Evolutionary conservation across 345 rosid genomes (phyloP), one percentile per base, ranked within the genome.

Genomic region (Carallia pectinifolia): DNA sequence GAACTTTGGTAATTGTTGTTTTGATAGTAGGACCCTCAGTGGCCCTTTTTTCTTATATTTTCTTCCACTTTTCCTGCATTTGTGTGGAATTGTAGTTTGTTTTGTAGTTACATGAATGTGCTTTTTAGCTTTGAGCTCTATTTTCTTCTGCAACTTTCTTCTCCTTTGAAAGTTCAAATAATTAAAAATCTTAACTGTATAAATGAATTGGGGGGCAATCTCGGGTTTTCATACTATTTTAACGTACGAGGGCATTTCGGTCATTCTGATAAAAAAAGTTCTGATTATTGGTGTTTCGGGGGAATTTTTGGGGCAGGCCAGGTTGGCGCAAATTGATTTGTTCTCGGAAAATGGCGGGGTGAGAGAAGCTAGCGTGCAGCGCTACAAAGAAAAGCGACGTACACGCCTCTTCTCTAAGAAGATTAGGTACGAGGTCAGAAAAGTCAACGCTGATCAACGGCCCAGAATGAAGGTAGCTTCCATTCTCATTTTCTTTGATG

Each of bases 311-410:
- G 70, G 76, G 72, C 97, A 90, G 98, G 90, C 89, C 62, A 84
- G 90, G 72, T 70, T 90, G 81, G 92, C 89, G 1, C 93, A 90
- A 53, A 89, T 92, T 7, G 93, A 92, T 77, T 80, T 94, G 59
- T 89, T 92, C 69, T 77, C 83, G 9, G 96, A 85, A 8, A 77
- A 72, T 53, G 90, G 85, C 50, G 91, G 93, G 13, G 48, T 84
- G 77, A 81, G 99, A 71, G 97, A 92, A 65, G 97, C 97, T 37
- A 87, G 97, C 67, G 97, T 95, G 37, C 53, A 86, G 59, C 90
- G 99, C 69, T 95, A 92, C 80, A 95, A 85, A 71, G 97, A 95
- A 79, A 95, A 92, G 76, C 88, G 99, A 23, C 85, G 92, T 39
- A 86, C 83, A 3, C 90, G 99, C 17, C 88, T 95, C 6, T 92